Percentiles rank a stretch among this genome's conserved stretches.
These are phyloP conservation scores for Yamadazyma sp. DNA, from an alignment of 805 yeast species.

Conservation along the genomic window DNA sequence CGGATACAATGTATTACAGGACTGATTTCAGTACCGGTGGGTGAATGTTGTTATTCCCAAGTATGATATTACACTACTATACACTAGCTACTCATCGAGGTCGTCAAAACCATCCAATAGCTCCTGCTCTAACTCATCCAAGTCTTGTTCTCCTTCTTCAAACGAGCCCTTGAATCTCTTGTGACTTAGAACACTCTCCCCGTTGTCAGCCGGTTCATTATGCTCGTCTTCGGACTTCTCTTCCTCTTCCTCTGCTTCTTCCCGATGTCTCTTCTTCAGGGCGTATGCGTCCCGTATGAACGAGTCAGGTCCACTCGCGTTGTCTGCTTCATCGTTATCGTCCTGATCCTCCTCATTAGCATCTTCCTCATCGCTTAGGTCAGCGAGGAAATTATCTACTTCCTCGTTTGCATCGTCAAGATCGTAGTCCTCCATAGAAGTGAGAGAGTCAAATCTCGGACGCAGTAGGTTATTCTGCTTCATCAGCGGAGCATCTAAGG, in stretches of 20 bases:
- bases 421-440: slow-evolving; percentile 36
- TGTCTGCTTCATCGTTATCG: slow-evolving; percentile 24
- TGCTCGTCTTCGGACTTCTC: slow-evolving; percentile 21
- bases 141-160: slow-evolving; percentile 19
- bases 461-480: slow-evolving; percentile 16
- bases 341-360: slow-evolving; percentile 20
- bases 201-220: too few species aligned
- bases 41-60: too few species aligned
- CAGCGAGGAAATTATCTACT: slow-evolving; percentile 50
- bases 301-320: slow-evolving; percentile 20
- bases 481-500: slow-evolving; percentile 23
- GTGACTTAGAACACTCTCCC: too few species aligned
- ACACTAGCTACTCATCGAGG: slow-evolving; percentile 9
- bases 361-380: slow-evolving; percentile 29
- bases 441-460: slow-evolving; percentile 34
- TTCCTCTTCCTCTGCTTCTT: slow-evolving; percentile 22
- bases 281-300: slow-evolving; percentile 29
- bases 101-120: slow-evolving; percentile 49
- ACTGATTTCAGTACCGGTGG: too few species aligned
- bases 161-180: not conserved
- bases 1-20: too few species aligned
- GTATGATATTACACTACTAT: slow-evolving; percentile 10
- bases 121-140: slow-evolving; percentile 51
- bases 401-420: slow-evolving; percentile 44
- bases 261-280: slow-evolving; percentile 19